phyloP scores from a whole-genome alignment of 2,329 filamentous ascomycete species.

The Monosporascus sp. region DNA sequence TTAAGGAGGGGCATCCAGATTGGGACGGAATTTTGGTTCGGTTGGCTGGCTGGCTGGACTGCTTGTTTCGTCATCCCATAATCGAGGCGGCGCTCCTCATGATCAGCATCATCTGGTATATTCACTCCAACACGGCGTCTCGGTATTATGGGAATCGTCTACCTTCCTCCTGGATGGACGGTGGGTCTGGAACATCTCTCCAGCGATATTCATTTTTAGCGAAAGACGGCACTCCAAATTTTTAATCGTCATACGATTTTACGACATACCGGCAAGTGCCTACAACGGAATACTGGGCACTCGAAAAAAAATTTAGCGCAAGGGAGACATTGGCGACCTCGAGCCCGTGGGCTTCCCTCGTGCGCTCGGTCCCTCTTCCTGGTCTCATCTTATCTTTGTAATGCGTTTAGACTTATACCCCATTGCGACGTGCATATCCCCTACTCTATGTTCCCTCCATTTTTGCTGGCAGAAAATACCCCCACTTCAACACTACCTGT shows the following conservation, averaged over 20 bases:
- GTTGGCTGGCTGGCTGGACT: conserved; percentile 19
- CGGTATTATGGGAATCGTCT: conserved; percentile 14
- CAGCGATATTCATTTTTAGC: conserved; percentile 14
- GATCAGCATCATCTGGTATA: conserved; percentile 19
- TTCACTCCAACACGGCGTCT: conserved; percentile 19
- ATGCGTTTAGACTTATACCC: conserved; percentile 5
- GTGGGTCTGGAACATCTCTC: conserved; percentile 12
- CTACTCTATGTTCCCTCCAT: background rate
- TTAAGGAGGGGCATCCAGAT: conserved; percentile 29
- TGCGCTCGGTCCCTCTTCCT: conserved; percentile 18
- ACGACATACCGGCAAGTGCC: conserved; percentile 16
- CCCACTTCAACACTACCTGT: conserved; percentile 8
- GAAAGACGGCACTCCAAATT: conserved; percentile 20
- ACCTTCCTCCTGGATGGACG: conserved; percentile 11
- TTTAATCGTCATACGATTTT: conserved; percentile 17
- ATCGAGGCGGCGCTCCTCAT: conserved; percentile 22
- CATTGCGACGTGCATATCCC: conserved; percentile 4
- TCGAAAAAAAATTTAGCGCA: conserved; percentile 6
- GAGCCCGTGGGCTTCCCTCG: conserved; percentile 18
- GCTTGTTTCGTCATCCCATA: conserved; percentile 18
- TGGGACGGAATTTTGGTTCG: conserved; percentile 16
- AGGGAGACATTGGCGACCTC: conserved; percentile 13
- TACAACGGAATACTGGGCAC: conserved; percentile 6
- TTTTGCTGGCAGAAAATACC: conserved; percentile 7
- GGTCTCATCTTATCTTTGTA: conserved; percentile 2